Base-by-base conservation (phyloP, 306 rosid species). In the Pterocarpus santalinus region DNA sequence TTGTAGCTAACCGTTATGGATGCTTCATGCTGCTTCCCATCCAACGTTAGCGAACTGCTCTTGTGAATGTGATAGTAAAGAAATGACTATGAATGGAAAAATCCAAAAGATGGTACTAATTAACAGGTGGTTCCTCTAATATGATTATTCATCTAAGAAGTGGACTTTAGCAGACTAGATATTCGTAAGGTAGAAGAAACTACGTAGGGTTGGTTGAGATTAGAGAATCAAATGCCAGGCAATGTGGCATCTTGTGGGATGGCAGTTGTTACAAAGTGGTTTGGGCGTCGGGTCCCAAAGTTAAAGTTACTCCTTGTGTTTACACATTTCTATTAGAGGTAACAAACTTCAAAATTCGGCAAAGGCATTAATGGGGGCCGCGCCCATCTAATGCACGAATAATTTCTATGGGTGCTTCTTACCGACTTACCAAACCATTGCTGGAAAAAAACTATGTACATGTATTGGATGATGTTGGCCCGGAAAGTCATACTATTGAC, bases 231-330 rank as follows among this genome's bases (percentile, higher is more conserved):
- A 81, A 73, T 52, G 82, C 80, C 82, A 65, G 81, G 72, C 67
- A 77, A 34, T 52, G 81, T 77, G 81, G 77, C 81, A 81, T 82
- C 72, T 35, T 75, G 5, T 69, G 69, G 2, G 60, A 52, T 65
- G 84, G 74, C 70, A 46, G 86, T 85, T 22, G 88, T 81, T 89
- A 74, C 67, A 78, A 51, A 49, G 51, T 74, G 60, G 47, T 71
- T 80, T 74, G 49, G 28, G 72, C 41, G 58, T 61, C 22, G 65
- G 66, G 73, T 67, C 87, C 86, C 82, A 61, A 74, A 38, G 64
- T 44, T 63, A 47, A 82, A 82, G 75, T 14, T 77, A 16, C 76
- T 41, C 78, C 35, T 53, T 65, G 51, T 46, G 39, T 76, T 52
- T 43, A 49, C 22, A 81, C 75, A 81, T 74, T 58, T 82, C 60